A percentile compares a stretch with the other conserved stretches of the same genome.
Evolutionary conservation across 192 early-diverging fungal genomes (phyloP).

Genomic region (Coemansia sp.): DNA sequence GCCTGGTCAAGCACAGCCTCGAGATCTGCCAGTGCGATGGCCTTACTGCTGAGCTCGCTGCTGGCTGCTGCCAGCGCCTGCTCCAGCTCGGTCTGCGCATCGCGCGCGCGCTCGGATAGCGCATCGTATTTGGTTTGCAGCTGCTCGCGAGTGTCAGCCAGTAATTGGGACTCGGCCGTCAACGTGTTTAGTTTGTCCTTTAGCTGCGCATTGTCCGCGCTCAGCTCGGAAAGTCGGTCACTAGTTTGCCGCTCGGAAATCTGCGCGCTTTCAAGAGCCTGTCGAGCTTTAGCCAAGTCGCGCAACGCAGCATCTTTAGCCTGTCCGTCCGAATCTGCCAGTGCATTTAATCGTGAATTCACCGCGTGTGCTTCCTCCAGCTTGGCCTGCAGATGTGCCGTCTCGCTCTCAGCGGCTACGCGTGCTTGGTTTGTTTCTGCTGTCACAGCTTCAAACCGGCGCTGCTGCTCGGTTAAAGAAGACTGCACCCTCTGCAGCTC

Average conservation of each 20-base stretch:
- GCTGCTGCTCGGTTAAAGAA: neutral
- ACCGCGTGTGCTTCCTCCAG: neutral
- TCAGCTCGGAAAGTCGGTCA: neutral
- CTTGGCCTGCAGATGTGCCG: neutral
- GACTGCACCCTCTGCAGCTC: neutral
- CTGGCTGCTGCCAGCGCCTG: slow-evolving; percentile 14
- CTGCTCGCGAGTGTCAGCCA: slow-evolving; percentile 3
- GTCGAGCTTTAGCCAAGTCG: neutral
- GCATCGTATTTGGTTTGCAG: slow-evolving; percentile 10
- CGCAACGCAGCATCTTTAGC: neutral
- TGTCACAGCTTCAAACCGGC: neutral
- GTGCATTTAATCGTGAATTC: neutral
- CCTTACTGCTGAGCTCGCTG: slow-evolving; percentile 26
- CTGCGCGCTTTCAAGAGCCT: neutral
- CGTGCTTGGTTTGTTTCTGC: neutral
- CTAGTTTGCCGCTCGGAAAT: neutral
- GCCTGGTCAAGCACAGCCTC: slow-evolving; percentile 32
- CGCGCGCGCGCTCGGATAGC: slow-evolving; percentile 8
- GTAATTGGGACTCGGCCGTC: neutral
- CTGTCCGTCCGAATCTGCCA: neutral
- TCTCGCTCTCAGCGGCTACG: neutral
- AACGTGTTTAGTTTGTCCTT: neutral
- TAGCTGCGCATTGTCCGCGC: neutral
- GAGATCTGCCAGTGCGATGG: slow-evolving; percentile 14
- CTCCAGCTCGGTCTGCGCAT: slow-evolving; percentile 29